Evolutionary conservation across 176 grass and related monocot genomes (phyloP).

Genomic region (Oryza punctata): DNA sequence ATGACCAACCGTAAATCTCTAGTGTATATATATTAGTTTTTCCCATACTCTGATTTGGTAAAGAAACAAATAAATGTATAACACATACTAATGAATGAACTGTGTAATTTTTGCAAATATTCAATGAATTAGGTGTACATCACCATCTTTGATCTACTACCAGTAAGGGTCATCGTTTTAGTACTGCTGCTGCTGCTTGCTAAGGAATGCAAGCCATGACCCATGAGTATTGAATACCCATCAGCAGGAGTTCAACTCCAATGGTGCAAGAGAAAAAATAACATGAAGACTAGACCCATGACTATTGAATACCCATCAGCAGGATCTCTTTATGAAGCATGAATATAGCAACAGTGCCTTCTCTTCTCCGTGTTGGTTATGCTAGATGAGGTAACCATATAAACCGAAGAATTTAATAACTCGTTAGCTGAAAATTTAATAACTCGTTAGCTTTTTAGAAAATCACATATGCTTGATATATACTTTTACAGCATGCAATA

Average conservation of each 20-base stretch:
- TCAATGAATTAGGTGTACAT: background rate
- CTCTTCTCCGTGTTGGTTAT: background rate
- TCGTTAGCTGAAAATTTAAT: background rate
- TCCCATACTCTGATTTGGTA: slow-evolving; percentile 7
- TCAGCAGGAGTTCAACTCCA: background rate
- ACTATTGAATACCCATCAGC: no score
- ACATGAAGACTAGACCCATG: background rate
- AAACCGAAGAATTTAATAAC: background rate
- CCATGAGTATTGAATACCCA: background rate
- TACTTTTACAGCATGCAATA: background rate
- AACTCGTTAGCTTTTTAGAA: background rate
- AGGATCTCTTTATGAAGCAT: background rate
- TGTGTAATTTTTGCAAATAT: background rate
- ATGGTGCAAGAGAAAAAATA: background rate
- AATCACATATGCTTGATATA: background rate
- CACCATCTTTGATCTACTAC: slow-evolving; percentile 21
- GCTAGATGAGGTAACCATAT: background rate
- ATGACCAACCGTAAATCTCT: background rate
- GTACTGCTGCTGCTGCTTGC: background rate
- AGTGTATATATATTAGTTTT: slow-evolving; percentile 46
- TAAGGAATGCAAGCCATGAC: background rate
- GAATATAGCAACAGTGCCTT: background rate
- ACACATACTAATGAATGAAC: background rate
- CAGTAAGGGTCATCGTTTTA: background rate
- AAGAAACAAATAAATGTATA: slow-evolving; percentile 18